Evolutionary conservation across 495 filamentous ascomycete genomes (phyloP).

Genomic region (Neurospora sp.): DNA sequence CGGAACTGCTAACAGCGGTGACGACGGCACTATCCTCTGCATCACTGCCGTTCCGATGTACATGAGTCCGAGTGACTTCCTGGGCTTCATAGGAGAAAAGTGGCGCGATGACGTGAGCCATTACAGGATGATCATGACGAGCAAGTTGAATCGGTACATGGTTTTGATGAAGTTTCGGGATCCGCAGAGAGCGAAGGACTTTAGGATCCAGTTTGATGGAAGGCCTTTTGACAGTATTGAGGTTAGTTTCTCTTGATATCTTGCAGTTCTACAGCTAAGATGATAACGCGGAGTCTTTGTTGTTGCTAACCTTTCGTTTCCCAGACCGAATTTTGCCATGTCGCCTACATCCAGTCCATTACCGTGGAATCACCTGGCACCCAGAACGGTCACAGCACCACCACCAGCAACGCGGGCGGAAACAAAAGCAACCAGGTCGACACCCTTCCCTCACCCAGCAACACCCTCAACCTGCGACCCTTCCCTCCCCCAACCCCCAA

Average conservation of each 20-base stretch:
- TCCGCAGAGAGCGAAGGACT: constrained; percentile 59
- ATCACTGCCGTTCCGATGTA: constrained; percentile 93
- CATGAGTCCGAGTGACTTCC: constrained; percentile 78
- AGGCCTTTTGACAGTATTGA: constrained; percentile 92
- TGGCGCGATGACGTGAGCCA: constrained; percentile 85
- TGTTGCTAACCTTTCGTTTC: constrained; percentile 12
- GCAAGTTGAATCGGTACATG: constrained; percentile 83
- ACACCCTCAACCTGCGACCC: constrained; percentile 58
- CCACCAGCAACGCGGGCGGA: constrained; percentile 51
- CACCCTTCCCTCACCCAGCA: constrained; percentile 36
- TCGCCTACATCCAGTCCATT: constrained; percentile 90
- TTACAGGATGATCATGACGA: constrained; percentile 90
- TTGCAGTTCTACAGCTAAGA: background rate
- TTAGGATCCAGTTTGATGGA: constrained; percentile 85
- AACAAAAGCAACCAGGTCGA: constrained; percentile 49
- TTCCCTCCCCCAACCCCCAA: constrained; percentile 85
- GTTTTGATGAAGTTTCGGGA: constrained; percentile 93
- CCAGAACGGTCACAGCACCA: background rate
- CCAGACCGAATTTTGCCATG: constrained; percentile 92
- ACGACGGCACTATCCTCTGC: constrained; percentile 65
- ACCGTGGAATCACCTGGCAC: constrained; percentile 39
- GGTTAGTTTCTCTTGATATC: constrained; percentile 39
- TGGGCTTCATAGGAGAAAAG: constrained; percentile 86
- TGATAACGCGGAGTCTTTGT: background rate
- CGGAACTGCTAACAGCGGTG: constrained; percentile 12